Conservation (phyloP, 441 rosid species). For the Raphanus hybrid region DNA sequence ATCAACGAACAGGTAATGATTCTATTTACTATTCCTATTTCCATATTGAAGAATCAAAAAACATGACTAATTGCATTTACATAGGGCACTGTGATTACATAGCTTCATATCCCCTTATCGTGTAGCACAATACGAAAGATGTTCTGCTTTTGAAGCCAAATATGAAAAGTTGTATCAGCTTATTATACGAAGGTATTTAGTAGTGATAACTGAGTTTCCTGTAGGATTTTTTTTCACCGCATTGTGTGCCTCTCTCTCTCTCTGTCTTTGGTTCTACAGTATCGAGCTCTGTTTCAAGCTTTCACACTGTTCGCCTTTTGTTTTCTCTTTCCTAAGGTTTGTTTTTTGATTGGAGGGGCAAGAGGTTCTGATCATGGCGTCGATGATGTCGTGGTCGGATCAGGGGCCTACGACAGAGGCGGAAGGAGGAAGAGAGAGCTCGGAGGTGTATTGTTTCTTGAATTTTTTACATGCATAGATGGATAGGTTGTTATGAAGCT, state of each 20-base stretch:
- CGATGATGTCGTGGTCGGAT: not conserved
- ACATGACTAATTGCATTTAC: not conserved
- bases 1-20: not conserved
- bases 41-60: not conserved
- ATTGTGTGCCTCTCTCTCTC: too few relatives aligned
- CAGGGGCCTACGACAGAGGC: not conserved
- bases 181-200: not conserved
- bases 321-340: not conserved
- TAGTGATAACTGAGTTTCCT: not conserved
- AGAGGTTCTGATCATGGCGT: not conserved
- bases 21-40: not conserved
- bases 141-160: too few relatives aligned
- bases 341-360: not conserved
- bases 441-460: too few relatives aligned
- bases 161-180: too few relatives aligned
- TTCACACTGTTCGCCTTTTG: not conserved
- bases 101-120: not conserved
- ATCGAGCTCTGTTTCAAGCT: conserved; percentile 2
- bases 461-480: too few relatives aligned
- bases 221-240: not conserved
- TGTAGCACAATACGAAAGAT: not conserved
- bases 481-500: too few relatives aligned
- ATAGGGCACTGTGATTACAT: not conserved
- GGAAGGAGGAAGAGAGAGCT: not conserved
- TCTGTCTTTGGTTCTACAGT: too few relatives aligned